Evolutionary conservation across 2,329 filamentous ascomycete genomes (phyloP).

Genomic region (Xylariaceae sp.): DNA sequence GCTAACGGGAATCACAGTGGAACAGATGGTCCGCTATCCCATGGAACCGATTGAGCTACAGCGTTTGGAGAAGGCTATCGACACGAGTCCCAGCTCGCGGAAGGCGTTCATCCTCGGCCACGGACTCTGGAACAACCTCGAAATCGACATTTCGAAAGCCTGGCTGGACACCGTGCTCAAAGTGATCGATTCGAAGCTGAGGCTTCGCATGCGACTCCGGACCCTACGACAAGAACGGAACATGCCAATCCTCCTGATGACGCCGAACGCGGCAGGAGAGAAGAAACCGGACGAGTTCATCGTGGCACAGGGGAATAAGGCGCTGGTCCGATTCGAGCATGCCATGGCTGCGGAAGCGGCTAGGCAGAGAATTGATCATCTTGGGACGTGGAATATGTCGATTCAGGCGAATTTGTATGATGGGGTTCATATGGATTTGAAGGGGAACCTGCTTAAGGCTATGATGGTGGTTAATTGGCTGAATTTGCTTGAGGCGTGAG

Average conservation of each 20-base stretch:
- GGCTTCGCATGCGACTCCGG: conserved; percentile 17
- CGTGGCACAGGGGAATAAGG: conserved; percentile 43
- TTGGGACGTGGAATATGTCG: conserved; percentile 48
- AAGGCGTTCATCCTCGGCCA: conserved; percentile 43
- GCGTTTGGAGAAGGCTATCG: conserved; percentile 36
- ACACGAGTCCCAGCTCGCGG: conserved; percentile 28
- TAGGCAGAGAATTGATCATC: conserved; percentile 38
- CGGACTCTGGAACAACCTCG: conserved; percentile 44
- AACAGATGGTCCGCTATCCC: conserved; percentile 41
- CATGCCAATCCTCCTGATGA: conserved; percentile 35
- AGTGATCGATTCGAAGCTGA: conserved; percentile 27
- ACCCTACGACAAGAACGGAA: conserved; percentile 10
- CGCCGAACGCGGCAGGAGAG: conserved; percentile 42
- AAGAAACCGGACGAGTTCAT: conserved; percentile 43
- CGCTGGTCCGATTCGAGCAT: conserved; percentile 42
- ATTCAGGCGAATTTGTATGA: conserved; percentile 44
- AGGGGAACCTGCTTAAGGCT: conserved; percentile 43
- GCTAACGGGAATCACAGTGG: conserved; percentile 28
- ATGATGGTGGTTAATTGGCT: conserved; percentile 48
- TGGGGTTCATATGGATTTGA: conserved; percentile 44
- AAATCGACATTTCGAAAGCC: conserved; percentile 36
- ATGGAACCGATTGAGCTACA: conserved; percentile 37
- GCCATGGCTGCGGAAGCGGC: conserved; percentile 32
- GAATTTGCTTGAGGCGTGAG: conserved; percentile 30
- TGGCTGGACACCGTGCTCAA: conserved; percentile 38